phyloP scores from a whole-genome alignment of 305 asterid genomes.

The Solanum hybrid region DNA sequence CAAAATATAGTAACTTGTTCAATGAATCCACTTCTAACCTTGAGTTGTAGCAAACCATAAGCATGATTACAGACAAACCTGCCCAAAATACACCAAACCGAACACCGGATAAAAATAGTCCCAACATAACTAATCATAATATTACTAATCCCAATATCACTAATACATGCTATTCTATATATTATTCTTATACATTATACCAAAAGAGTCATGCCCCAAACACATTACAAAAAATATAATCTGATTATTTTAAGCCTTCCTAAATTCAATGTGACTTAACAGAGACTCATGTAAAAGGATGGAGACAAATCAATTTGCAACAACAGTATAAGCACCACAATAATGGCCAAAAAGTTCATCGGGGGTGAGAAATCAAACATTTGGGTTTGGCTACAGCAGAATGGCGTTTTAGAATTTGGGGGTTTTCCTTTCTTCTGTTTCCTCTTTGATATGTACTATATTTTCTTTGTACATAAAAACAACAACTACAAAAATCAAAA shows the following conservation, averaged over 20 bases:
- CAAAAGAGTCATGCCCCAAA: not conserved
- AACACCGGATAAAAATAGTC: not conserved
- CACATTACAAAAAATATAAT: not conserved
- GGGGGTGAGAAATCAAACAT: no score
- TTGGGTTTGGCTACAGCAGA: no score
- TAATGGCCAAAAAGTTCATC: not conserved
- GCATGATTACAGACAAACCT: no score
- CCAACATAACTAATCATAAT: not conserved
- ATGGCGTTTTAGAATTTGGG: no score
- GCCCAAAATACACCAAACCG: not conserved
- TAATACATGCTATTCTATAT: not conserved
- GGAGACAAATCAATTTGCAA: not conserved
- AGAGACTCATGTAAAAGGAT: not conserved
- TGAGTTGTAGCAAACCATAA: not conserved
- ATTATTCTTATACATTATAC: not conserved
- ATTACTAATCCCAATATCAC: not conserved
- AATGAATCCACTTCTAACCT: not conserved
- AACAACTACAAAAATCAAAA: no score
- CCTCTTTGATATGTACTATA: no score
- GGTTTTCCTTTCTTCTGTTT: no score
- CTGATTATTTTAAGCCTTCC: not conserved
- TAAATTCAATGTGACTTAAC: not conserved
- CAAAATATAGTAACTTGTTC: not conserved
- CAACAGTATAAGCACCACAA: not conserved
- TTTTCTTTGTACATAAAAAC: no score